Evolutionary conservation across 2,329 filamentous ascomycete genomes (phyloP), one percentile per base, ranked within the genome.

Genomic region (Pyricularia grisea): DNA sequence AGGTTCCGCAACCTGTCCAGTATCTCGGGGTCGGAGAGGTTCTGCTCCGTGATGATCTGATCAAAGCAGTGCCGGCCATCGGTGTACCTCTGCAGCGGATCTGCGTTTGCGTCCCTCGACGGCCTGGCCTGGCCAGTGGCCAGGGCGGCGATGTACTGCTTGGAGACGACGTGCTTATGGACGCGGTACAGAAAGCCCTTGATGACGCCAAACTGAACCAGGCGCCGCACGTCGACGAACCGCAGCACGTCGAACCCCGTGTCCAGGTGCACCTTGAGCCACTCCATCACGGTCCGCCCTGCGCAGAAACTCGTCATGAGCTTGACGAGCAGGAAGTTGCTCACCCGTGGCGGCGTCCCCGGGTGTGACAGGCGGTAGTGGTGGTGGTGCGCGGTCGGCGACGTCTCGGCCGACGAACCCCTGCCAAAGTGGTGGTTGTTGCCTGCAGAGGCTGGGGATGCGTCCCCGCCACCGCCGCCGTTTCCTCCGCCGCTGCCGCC

Each of bases 181-280:
- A 97, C 90, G 42, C 95, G 88, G 78, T 97, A 97, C 28, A 99
- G 81, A 73, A 96, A 92, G 20, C 94, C 94, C 80, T 98, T 98
- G 78, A 98, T 97, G 70, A 97, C 87, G 69, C 94, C 95, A 75
- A 98, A 99, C 70, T 97, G 96, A 72, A 98, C 92, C 72, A 99
- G 90, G 31, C 95, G 90, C 14, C 95, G 88, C 69, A 97, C 88
- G 77, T 99, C 95, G 69, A 99, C 88, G 75, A 90, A 90, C 14
- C 85, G 83, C 10, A 97, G 84, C 58, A 91, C 84, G 70, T 88
- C 84, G 71, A 89, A 83, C 0, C 87, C 87, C 65, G 82, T 81
- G 60, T 90, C 87, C 72, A 88, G 85, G 78, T 97, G 91, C 36
- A 89, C 83, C 70, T 91, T 85, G 73, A 95, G 89, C 92, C 93